Percentiles rank a stretch among this genome's conserved stretches.
phyloP scores from a whole-genome alignment of 2,329 filamentous ascomycete genomes.

The Aplosporella prunicola region DNA sequence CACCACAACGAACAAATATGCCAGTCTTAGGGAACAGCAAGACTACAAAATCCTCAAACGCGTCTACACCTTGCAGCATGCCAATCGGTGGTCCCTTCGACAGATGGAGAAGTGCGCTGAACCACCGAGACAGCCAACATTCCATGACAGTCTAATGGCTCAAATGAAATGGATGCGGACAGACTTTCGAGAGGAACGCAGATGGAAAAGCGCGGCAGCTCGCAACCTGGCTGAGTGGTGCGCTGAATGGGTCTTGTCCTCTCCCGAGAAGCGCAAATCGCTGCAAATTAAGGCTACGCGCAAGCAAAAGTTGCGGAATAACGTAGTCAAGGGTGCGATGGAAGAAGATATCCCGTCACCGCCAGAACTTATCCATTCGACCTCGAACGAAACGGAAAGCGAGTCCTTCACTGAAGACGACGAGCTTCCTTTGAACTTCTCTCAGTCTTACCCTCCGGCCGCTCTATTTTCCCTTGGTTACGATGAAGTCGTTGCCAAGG shows the following conservation, averaged over 20 bases:
- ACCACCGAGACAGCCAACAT: constrained; percentile 63
- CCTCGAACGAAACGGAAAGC: constrained; percentile 29
- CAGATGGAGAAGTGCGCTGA: constrained; percentile 81
- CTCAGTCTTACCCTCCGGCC: constrained; percentile 50
- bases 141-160: constrained; percentile 77
- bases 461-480: constrained; percentile 75
- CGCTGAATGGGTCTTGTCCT: constrained; percentile 66
- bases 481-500: constrained; percentile 70
- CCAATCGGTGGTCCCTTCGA: constrained; percentile 84
- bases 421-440: constrained; percentile 32
- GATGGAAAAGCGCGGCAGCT: constrained; percentile 81
- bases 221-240: constrained; percentile 74
- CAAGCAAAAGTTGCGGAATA: too few species aligned
- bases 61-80: constrained; percentile 84
- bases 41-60: constrained; percentile 77
- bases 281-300: constrained; percentile 57
- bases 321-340: constrained; percentile 21
- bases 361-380: constrained; percentile 28
- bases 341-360: constrained; percentile 30
- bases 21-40: constrained; percentile 76
- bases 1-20: constrained; percentile 72
- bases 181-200: constrained; percentile 86
- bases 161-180: constrained; percentile 98
- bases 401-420: constrained; percentile 31
- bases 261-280: constrained; percentile 50